Percentiles rank a stretch among this genome's conserved stretches.
phyloP scores from a whole-genome alignment of 495 filamentous ascomycete species.

The Aspergillus sclerotiicarbonarius region DNA sequence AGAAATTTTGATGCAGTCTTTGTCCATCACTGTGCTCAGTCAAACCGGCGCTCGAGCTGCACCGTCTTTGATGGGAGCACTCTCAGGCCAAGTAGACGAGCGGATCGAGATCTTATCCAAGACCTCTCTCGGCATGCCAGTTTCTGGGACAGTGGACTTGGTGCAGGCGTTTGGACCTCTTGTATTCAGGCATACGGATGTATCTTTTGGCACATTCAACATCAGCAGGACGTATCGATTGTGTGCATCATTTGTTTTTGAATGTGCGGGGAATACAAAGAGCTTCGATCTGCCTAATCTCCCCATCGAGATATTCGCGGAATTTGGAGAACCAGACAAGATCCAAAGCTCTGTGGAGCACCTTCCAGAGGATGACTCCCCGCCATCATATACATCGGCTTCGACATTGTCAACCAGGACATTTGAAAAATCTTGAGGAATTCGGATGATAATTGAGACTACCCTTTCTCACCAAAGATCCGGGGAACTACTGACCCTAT shows the following conservation, averaged over 20 bases:
- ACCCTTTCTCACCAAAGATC: no score
- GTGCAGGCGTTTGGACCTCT: conserved; percentile 10
- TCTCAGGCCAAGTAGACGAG: conserved; percentile 12
- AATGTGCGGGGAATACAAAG: conserved; percentile 12
- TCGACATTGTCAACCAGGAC: neutral
- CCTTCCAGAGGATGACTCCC: neutral
- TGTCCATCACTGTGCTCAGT: conserved; percentile 10
- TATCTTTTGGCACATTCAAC: conserved; percentile 18
- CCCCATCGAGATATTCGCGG: conserved; percentile 1
- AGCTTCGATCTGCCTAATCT: conserved; percentile 8
- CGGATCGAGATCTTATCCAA: conserved; percentile 13
- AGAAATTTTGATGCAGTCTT: conserved; percentile 11
- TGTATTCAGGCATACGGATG: conserved; percentile 11
- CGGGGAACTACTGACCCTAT: no score
- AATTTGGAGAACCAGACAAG: neutral
- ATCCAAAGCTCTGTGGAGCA: neutral
- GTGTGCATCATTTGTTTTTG: conserved; percentile 8
- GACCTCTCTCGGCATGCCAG: conserved; percentile 8
- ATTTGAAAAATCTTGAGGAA: neutral
- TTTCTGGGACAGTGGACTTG: conserved; percentile 9
- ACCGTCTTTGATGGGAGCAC: conserved; percentile 13
- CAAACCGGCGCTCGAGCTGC: conserved; percentile 11
- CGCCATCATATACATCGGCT: neutral
- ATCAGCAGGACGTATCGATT: conserved; percentile 9
- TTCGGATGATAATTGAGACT: neutral